Conservation (phyloP, 75 land plant species). For the Pinus tabuliformis region DNA sequence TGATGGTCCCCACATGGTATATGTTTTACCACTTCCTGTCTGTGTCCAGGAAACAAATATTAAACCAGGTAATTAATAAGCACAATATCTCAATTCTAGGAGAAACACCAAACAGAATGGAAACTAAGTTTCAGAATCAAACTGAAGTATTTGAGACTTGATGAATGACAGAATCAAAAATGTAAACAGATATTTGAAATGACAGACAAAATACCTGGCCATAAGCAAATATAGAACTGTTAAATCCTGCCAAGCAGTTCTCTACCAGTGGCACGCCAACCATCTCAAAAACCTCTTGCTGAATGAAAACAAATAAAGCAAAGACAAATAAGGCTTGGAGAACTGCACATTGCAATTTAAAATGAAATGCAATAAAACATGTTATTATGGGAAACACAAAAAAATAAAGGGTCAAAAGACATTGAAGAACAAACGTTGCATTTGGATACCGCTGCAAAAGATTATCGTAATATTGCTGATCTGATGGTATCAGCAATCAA, state of each 20-base stretch:
- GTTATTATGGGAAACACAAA: background rate
- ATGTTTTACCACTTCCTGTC: conserved; percentile 99
- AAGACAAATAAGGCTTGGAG: background rate
- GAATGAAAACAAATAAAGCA: conserved; percentile 11
- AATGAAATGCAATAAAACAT: background rate
- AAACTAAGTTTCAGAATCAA: background rate
- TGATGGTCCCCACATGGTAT: conserved; percentile 95
- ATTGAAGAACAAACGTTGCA: too few species aligned
- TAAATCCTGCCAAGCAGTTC: conserved; percentile 85
- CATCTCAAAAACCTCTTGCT: conserved; percentile 79
- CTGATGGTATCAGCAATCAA: too few species aligned
- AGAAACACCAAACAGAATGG: background rate
- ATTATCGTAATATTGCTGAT: too few species aligned
- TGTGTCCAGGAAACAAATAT: conserved; percentile 17
- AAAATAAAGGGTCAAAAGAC: background rate
- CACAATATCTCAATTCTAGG: background rate
- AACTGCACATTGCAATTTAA: background rate
- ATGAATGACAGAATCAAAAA: background rate
- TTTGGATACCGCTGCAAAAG: too few species aligned
- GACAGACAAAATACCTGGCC: conserved; percentile 68
- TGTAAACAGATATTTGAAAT: background rate
- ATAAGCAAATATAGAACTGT: conserved; percentile 85
- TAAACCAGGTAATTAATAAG: background rate
- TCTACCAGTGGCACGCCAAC: conserved; percentile 85
- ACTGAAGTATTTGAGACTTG: too few species aligned